These are phyloP conservation scores for Kluyveromyces siamensis DNA, from an alignment of 805 yeast species.

Conservation along the genomic window DNA sequence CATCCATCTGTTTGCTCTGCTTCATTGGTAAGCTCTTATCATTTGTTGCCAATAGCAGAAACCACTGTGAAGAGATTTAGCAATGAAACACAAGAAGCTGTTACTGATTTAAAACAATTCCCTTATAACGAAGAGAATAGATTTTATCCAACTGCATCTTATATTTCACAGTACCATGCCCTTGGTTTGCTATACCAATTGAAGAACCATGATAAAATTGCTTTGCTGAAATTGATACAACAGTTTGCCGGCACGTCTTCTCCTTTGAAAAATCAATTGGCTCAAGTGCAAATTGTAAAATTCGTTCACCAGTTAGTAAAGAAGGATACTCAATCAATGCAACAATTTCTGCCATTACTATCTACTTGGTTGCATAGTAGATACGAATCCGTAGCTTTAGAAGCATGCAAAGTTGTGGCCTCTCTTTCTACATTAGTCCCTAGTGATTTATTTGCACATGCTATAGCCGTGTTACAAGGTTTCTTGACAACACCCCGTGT, in stretches of 20 bases:
- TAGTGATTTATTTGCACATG: conserved; percentile 58
- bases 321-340: conserved; percentile 59
- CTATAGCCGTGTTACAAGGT: conserved; percentile 65
- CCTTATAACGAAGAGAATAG: conserved; percentile 31
- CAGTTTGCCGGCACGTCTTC: conserved; percentile 50
- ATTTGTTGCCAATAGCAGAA: conserved; percentile 78
- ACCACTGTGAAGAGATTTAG: conserved; percentile 91
- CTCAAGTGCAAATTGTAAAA: conserved; percentile 77
- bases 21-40: conserved; percentile 87
- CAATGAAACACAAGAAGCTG: conserved; percentile 90
- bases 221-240: conserved; percentile 80
- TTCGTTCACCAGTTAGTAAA: conserved; percentile 62
- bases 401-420: conserved; percentile 61
- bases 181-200: conserved; percentile 81
- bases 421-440: conserved; percentile 43
- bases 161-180: conserved; percentile 92
- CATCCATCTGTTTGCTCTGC: conserved; percentile 87
- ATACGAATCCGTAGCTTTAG: conserved; percentile 84
- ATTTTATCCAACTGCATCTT: conserved; percentile 61
- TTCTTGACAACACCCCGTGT: conserved; percentile 82
- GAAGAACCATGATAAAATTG: conserved; percentile 89
- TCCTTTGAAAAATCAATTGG: conserved; percentile 68
- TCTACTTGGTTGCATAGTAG: conserved; percentile 67
- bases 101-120: conserved; percentile 36
- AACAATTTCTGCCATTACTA: conserved; percentile 42